Percentiles rank a stretch among this genome's conserved stretches.
These are phyloP conservation scores for Clavariopsis aquatica DNA, from an alignment of 495 filamentous ascomycete species.

Conservation along the genomic window DNA sequence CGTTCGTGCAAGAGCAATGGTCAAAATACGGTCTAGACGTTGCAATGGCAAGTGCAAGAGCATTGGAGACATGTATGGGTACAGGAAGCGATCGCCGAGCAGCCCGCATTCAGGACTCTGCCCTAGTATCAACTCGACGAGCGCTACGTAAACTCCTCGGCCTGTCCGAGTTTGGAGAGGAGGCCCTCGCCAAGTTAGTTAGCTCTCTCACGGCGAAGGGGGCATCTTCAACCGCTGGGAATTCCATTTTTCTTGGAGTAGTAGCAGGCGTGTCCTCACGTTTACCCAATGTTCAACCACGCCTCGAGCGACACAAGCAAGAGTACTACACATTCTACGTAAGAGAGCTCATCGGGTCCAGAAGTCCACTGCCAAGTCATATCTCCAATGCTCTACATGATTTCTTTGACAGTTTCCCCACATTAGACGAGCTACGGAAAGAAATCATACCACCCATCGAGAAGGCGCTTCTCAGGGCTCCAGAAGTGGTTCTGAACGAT, in stretches of 20 bases:
- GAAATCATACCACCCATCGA: slow-evolving; percentile 81
- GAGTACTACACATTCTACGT: slow-evolving; percentile 76
- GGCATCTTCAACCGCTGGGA: slow-evolving; percentile 60
- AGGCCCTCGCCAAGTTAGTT: slow-evolving; percentile 64
- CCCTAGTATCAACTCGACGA: slow-evolving; percentile 46
- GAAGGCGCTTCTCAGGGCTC: slow-evolving; percentile 82
- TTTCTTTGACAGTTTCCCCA: slow-evolving; percentile 78
- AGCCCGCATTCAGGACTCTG: slow-evolving; percentile 31
- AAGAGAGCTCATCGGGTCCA: slow-evolving; percentile 81
- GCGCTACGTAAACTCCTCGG: slow-evolving; percentile 70
- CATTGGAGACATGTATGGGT: slow-evolving; percentile 74
- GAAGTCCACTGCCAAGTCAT: slow-evolving; percentile 67
- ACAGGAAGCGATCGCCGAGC: slow-evolving; percentile 58
- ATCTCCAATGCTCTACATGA: slow-evolving; percentile 73
- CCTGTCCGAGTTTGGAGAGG: slow-evolving; percentile 56
- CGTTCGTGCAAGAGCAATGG: slow-evolving; percentile 55
- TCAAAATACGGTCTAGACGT: slow-evolving; percentile 66
- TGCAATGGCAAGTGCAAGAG: slow-evolving; percentile 62
- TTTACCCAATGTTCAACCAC: slow-evolving; percentile 56
- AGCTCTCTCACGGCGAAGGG: slow-evolving; percentile 65
- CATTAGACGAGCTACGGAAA: slow-evolving; percentile 69
- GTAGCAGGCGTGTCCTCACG: slow-evolving; percentile 83
- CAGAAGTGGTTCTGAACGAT: slow-evolving; percentile 81
- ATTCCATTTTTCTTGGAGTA: slow-evolving; percentile 77
- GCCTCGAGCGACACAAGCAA: slow-evolving; percentile 65